Evolutionary conservation across 768 basidiomycete genomes (phyloP).

Genomic region (Auriscalpium orientale): DNA sequence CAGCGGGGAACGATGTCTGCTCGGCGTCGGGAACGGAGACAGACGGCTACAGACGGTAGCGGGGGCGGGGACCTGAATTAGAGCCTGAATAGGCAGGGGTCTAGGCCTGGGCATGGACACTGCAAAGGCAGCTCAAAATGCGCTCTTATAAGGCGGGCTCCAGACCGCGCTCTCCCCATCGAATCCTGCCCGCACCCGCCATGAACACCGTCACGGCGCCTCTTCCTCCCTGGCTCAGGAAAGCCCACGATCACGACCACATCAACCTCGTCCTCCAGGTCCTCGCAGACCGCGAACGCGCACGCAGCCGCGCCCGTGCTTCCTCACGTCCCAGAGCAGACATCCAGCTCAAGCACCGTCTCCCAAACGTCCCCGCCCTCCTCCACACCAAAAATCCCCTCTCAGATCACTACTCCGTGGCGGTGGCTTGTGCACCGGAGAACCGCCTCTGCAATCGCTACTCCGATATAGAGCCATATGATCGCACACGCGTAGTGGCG

Average conservation of each 20-base stretch:
- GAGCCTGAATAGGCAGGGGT: no score
- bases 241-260: constrained; percentile 19
- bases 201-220: neutral
- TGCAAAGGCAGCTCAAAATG: no score
- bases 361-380: constrained; percentile 12
- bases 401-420: constrained; percentile 47
- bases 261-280: constrained; percentile 26
- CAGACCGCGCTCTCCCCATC: no score
- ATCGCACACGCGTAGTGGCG: constrained; percentile 68
- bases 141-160: no score
- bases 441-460: constrained; percentile 61
- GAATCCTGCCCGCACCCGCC: neutral
- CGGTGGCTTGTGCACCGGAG: constrained; percentile 35
- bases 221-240: constrained; percentile 21
- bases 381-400: constrained; percentile 17
- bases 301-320: constrained; percentile 25
- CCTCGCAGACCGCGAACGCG: constrained; percentile 32
- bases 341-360: constrained; percentile 12
- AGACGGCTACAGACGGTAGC: no score
- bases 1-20: no score
- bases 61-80: no score
- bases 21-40: no score
- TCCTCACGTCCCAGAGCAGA: constrained; percentile 15
- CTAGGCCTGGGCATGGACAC: no score
- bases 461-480: constrained; percentile 66